Evolutionary conservation across 495 filamentous ascomycete genomes (phyloP), one percentile per base, ranked within the genome.

Genomic region (Penicillium angulare): DNA sequence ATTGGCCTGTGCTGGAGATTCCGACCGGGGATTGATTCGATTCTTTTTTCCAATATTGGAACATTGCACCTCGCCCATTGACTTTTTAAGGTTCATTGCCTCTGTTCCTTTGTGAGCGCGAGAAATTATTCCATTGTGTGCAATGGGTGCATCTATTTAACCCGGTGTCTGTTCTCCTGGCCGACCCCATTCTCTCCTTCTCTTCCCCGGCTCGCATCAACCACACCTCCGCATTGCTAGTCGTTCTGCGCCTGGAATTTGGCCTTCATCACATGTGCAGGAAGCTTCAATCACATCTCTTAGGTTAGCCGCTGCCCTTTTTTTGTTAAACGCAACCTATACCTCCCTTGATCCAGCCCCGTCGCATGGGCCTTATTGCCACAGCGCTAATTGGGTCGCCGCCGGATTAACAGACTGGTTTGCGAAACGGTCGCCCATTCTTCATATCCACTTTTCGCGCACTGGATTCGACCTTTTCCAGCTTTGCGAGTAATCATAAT

Each of bases 401-500:
- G 51, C 56, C 47, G 47, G 51, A 49, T 44, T 55, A 51, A 51
- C 55, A 54, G 34, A 39, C 48, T 51, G 51, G 52, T 48, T 47
- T 47, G 47, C 56, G 51, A 51, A 55, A 59, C 43, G 43, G 38
- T 52, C 57, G 49, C 27, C 27, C 27, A 31, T 12, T 31, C 27
- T 31, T 31, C 21, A 55, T 59, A 59, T 55, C 56, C 52, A 60
- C 52, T 56, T 56, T 52, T 48, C 43, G 29, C 18, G 43, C 29
- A 33, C 49, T 44, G 51, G 47, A 42, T 32, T 23, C 22, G 15
- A 47, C 35, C 34, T 17, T 38, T 41, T 26, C 38, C 50, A 36
- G 36, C 35, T 27, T 32, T 36, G 20, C 39, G 29, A 47, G 23
- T 53, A 54, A 59, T 59, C 38, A 40, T 55, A 52, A 55, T 55